These are phyloP conservation scores for Rhodotorula sp. DNA, from an alignment of 1,284 basidiomycete species.

Conservation along the genomic window DNA sequence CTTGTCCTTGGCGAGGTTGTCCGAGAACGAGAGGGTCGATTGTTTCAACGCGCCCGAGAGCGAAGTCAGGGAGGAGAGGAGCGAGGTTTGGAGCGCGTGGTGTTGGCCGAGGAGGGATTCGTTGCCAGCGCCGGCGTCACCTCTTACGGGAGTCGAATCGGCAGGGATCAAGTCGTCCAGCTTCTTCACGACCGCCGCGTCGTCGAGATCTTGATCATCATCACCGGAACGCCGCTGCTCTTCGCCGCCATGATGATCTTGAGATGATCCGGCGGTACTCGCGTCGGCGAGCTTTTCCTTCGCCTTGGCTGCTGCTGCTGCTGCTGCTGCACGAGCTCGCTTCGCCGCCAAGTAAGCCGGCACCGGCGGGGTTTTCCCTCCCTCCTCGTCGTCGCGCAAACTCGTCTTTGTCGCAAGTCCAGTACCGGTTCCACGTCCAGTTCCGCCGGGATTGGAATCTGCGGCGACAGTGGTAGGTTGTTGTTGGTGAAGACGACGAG, in stretches of 20 bases:
- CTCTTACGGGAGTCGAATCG: not conserved
- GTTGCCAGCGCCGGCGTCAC: not conserved
- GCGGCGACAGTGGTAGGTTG: not conserved
- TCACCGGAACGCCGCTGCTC: not conserved
- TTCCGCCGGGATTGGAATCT: not conserved
- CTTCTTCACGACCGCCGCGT: not conserved
- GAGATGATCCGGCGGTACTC: no score
- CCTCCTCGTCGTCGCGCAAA: not conserved
- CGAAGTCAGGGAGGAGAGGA: constrained; percentile 31
- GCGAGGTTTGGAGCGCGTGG: constrained; percentile 30
- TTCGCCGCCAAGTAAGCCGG: constrained; percentile 6
- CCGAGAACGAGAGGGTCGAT: constrained; percentile 67
- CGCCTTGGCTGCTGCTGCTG: not conserved
- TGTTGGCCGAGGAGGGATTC: constrained; percentile 35
- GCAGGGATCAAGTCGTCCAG: constrained; percentile 20
- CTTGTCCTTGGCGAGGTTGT: constrained; percentile 64
- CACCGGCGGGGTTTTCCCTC: not conserved
- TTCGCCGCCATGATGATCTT: no score
- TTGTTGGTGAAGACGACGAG: not conserved
- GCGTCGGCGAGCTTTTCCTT: constrained; percentile 1
- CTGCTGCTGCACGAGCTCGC: constrained; percentile 1
- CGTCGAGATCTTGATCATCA: no score
- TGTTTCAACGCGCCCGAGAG: constrained; percentile 60
- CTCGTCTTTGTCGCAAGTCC: not conserved
- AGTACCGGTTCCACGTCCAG: not conserved